Evolutionary conservation across 345 rosid species (phyloP).

Genomic region (Ceriops decandra): DNA sequence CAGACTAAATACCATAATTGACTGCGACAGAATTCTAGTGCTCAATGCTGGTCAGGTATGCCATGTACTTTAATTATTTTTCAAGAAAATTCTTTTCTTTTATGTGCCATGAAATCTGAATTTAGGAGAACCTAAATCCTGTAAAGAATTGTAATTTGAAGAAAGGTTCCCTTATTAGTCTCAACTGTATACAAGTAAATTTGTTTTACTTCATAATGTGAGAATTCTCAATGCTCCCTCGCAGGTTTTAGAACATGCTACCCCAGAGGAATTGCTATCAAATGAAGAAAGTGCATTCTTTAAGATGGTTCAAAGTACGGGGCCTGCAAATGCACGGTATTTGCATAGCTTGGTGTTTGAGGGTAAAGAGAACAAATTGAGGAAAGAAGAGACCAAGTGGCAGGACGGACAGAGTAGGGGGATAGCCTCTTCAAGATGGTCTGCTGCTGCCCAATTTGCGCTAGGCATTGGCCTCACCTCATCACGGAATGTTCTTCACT

Average conservation of each 20-base stretch:
- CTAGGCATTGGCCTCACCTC: conserved; percentile 69
- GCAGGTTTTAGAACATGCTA: conserved; percentile 30
- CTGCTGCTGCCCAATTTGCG: conserved; percentile 61
- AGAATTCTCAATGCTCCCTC: conserved; percentile 3
- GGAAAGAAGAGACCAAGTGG: conserved; percentile 1
- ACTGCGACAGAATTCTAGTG: conserved; percentile 30
- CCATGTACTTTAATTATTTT: neutral
- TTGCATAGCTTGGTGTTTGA: conserved; percentile 21
- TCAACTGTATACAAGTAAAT: too few relatives aligned
- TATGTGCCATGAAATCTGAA: too few relatives aligned
- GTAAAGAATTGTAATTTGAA: too few relatives aligned
- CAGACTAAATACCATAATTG: conserved; percentile 32
- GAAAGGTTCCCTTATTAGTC: too few relatives aligned
- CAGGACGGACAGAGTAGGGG: conserved; percentile 15
- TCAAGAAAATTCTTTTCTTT: neutral
- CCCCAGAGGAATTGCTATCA: conserved; percentile 29
- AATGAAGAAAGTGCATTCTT: conserved; percentile 29
- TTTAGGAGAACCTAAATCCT: too few relatives aligned
- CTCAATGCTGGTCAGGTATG: conserved; percentile 36
- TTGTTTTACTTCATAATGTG: neutral
- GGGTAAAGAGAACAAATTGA: conserved; percentile 9
- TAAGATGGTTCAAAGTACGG: conserved; percentile 34
- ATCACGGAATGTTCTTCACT: conserved; percentile 57
- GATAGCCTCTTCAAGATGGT: conserved; percentile 31
- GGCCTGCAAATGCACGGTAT: conserved; percentile 32